Evolutionary conservation across 108 stramenopile genomes (phyloP), one percentile per base, ranked within the genome.

Genomic region (Conticribra weissflogii): DNA sequence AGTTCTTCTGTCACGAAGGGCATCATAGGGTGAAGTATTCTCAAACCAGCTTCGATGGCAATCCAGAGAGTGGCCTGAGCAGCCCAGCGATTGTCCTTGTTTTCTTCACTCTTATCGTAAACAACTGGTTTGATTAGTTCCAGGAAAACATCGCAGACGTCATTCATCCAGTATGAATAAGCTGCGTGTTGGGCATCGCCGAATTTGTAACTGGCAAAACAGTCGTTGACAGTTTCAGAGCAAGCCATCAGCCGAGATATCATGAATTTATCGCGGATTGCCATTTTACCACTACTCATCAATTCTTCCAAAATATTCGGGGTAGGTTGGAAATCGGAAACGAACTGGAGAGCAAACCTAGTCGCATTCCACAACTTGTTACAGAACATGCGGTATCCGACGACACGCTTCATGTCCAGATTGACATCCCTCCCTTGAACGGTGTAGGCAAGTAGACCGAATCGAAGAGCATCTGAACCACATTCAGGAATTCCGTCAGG

Each of bases 301-400:
- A 93, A 70, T 52, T 92, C 91, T 3, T 94, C 86, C 41, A 94
- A 48, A 19, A 94, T 75, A 22, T 89, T 95, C 1, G 91, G 49
- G 33, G 91, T 91, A 7, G 93, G 93, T 47, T 84, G 66, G 82
- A 96, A 98, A 79, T 88, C 96, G 56, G 87, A 93, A 69, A 86
- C 91, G 81, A 86, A 96, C 66, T 86, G 85, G n/a, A 96, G 82
- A 41, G 92, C 94, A 66, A 96, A 96, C 71, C 85, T 72, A 25
- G 96, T 97, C 23, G 97, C 97, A 79, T 99, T 98, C 99, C 99
- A 99, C 41, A 99, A 86, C 83, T 99, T 99, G 92, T 99, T 99
- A 70, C 99, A 98, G 88, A 99, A 99, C 66, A 95, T 81, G 34
- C 99, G 88, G 83, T 98, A 97, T 18, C 96, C 96, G 54, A 98